Conservation (phyloP, 208 protist genomes). For the Wallacemonas sp. region DNA sequence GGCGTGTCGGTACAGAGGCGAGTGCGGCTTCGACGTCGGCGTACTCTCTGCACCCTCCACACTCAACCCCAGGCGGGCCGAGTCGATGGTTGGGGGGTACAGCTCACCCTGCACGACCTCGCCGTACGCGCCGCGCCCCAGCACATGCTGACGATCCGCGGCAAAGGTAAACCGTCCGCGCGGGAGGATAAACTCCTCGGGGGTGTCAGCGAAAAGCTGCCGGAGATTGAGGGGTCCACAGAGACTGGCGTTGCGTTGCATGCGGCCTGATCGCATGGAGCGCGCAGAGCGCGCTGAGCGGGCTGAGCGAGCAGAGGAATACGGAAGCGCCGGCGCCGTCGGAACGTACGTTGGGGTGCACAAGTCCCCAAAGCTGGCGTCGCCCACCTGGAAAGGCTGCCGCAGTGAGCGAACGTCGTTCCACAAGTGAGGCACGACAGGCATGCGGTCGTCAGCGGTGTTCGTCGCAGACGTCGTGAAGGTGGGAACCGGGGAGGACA, state of each 20-base stretch:
- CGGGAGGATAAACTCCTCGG: conserved; percentile 36
- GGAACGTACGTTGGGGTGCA: neutral
- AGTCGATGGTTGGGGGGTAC: conserved; percentile 24
- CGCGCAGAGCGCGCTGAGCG: conserved; percentile 14
- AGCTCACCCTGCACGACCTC: conserved; percentile 64
- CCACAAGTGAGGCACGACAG: neutral
- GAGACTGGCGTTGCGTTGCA: conserved; percentile 9
- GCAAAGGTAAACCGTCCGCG: conserved; percentile 38
- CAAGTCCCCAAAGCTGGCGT: neutral
- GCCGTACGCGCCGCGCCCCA: conserved; percentile 61
- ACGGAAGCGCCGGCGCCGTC: too few species aligned
- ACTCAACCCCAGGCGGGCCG: neutral
- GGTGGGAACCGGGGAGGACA: too few species aligned
- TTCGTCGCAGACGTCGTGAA: too few species aligned
- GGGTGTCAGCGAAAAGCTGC: conserved; percentile 47
- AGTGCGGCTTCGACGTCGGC: neutral
- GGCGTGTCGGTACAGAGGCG: neutral
- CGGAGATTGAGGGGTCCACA: conserved; percentile 18
- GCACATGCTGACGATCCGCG: conserved; percentile 11
- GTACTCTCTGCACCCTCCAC: neutral
- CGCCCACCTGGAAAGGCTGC: neutral
- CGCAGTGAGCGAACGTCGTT: neutral
- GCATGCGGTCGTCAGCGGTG: neutral
- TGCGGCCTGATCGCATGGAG: conserved; percentile 19
- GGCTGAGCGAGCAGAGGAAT: too few species aligned